A percentile compares a stretch with the other conserved stretches of the same genome.
phyloP scores from a whole-genome alignment of 192 early-diverging fungal genomes.

The Umbelopsis sp. region DNA sequence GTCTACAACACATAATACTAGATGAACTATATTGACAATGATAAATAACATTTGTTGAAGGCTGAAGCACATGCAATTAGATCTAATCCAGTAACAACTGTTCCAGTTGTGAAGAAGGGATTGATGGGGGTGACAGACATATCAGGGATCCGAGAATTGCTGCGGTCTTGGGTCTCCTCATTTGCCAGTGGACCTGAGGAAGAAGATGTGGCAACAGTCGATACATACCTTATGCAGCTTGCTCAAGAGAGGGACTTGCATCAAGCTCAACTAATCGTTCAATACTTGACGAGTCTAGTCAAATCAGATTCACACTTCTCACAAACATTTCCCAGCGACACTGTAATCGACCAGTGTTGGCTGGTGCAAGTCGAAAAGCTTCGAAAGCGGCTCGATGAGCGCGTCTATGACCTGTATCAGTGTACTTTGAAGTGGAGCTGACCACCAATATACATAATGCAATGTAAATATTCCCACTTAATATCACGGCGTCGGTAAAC shows the following conservation, averaged over 20 bases:
- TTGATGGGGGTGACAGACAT: slow-evolving; percentile 32
- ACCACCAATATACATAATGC: not conserved
- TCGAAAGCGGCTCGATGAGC: not conserved
- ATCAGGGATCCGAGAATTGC: slow-evolving; percentile 21
- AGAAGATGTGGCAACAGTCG: slow-evolving; percentile 37
- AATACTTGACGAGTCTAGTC: slow-evolving; percentile 22
- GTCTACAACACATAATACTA: not conserved
- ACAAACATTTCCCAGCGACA: not conserved
- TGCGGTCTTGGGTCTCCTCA: slow-evolving; percentile 28
- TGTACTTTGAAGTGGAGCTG: slow-evolving; percentile 4
- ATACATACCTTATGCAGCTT: slow-evolving; percentile 32
- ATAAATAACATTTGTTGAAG: not conserved
- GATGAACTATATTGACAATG: too few relatives aligned
- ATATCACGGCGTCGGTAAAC: not conserved
- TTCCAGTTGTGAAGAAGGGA: not conserved
- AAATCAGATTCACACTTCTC: not conserved
- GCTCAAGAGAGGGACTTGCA: slow-evolving; percentile 33
- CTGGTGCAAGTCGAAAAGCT: not conserved
- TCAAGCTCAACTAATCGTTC: slow-evolving; percentile 28
- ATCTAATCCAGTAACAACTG: not conserved
- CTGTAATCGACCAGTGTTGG: not conserved
- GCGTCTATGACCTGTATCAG: not conserved
- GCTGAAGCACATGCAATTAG: not conserved
- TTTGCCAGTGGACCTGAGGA: slow-evolving; percentile 24
- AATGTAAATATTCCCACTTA: not conserved